Base-by-base conservation (phyloP, 2,329 filamentous ascomycete species). In the Byssochlamys sp. region DNA sequence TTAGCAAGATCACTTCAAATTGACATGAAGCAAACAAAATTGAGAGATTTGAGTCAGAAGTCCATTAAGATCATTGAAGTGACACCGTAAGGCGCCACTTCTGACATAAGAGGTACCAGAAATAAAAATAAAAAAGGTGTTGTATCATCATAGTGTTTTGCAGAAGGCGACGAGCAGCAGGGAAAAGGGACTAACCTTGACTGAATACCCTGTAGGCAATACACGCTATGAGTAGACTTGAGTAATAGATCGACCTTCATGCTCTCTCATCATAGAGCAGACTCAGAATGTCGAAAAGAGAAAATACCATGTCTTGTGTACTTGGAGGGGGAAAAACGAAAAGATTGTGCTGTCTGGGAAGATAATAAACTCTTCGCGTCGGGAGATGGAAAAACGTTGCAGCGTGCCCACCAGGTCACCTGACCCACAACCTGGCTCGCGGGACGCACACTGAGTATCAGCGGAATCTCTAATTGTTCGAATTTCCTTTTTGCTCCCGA, bases 51-150 rank as follows among this genome's bases (percentile, higher is more conserved):
- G 59, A 54, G 71, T 91, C 88, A 91, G 88, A 91, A 90, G 88
- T 90, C 87, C 86, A 79, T 78, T 88, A 80, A 83, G 88, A 89
- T 90, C 88, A 91, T 89, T 75, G 85, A 80, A 74, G 77, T 71
- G 77, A 79, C 70, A 73, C 25, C 67, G 64, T 62, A 67, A 62
- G 68, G 64, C 64, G 66, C 7, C 70, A 69, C 70, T 81, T 80
- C 85, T 94, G 87, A 89, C 84, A 90, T 90, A 94, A 95, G 91
- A 95, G 91, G 90, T 95, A 91, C 90, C 90, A 95, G 89, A 95
- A 91, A 87, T 80, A 31, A 45, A 78, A 77, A 75, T 77, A 72
- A 75, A 73, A 56, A 67, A 66, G 65, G 78, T 80, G 79, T 77
- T 80, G 80, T 84, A 82, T 92, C 89, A 91, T 92, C 89, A 90